Conservation (phyloP, 257 asterid species). For the Osmanthus fragrans region DNA sequence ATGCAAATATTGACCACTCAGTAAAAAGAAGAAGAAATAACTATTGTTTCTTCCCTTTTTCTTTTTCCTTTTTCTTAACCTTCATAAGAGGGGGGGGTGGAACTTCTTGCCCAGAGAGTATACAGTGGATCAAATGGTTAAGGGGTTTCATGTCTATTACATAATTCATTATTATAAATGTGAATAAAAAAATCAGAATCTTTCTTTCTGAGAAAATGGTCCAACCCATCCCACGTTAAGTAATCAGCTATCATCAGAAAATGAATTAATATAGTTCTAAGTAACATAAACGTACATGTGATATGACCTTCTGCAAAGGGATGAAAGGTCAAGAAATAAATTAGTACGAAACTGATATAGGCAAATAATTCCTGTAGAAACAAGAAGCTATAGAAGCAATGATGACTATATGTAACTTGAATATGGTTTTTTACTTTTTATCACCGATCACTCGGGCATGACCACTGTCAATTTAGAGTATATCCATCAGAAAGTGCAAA, state of each 20-base stretch:
- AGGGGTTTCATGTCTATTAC: background rate
- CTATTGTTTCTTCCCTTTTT: too few relatives aligned
- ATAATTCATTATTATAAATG: too few relatives aligned
- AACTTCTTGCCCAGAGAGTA: too few relatives aligned
- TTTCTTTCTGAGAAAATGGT: background rate
- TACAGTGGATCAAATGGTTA: background rate
- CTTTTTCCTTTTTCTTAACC: too few relatives aligned
- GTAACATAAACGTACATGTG: background rate
- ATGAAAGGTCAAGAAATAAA: background rate
- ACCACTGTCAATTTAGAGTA: too few relatives aligned
- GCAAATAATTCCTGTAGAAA: background rate
- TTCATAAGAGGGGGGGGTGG: too few relatives aligned
- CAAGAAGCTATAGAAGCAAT: background rate
- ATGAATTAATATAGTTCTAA: too few relatives aligned
- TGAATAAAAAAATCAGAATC: background rate
- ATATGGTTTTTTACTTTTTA: background rate
- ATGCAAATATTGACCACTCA: background rate
- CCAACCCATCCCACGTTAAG: too few relatives aligned
- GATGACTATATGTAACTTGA: background rate
- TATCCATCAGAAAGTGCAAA: too few relatives aligned
- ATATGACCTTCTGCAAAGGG: background rate
- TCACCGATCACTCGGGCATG: background rate
- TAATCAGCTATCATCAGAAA: too few relatives aligned
- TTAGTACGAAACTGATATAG: background rate
- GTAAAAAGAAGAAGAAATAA: conserved; percentile 3